Percentiles rank a stretch among this genome's conserved stretches.
Conservation (phyloP, 352 stramenopile species). For the Phytophthora capsici region DNA sequence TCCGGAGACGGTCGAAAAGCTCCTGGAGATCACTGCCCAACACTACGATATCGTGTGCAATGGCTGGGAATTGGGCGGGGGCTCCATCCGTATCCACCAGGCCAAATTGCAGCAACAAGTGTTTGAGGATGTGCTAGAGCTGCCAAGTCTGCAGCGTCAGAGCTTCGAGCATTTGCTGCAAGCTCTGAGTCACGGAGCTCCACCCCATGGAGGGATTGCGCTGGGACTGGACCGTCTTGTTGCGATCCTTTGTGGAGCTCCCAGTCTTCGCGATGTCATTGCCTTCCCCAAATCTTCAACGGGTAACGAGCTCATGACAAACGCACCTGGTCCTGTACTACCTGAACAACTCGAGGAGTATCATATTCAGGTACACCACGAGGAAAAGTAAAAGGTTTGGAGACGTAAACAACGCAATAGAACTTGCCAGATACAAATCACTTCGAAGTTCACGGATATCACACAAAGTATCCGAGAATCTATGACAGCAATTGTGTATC, state of each 20-base stretch:
- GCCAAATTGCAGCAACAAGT: slow-evolving; percentile 74
- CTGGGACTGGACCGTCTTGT: slow-evolving; percentile 88
- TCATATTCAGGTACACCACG: slow-evolving; percentile 66
- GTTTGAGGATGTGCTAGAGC: slow-evolving; percentile 79
- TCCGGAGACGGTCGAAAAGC: slow-evolving; percentile 52
- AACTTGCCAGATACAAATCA: background rate
- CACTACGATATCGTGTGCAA: slow-evolving; percentile 92
- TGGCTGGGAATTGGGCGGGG: slow-evolving; percentile 86
- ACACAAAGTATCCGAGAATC: no score
- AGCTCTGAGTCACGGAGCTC: slow-evolving; percentile 77
- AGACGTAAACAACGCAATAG: slow-evolving; percentile 8
- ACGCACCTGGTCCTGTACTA: slow-evolving; percentile 69
- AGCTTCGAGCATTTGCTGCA: slow-evolving; percentile 88
- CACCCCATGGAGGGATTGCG: slow-evolving; percentile 86
- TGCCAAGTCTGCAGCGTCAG: slow-evolving; percentile 69
- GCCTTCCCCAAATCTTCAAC: slow-evolving; percentile 91
- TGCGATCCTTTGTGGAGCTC: slow-evolving; percentile 79
- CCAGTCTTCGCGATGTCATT: slow-evolving; percentile 89
- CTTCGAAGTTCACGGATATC: no score
- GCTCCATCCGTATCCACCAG: slow-evolving; percentile 87
- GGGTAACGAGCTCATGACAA: slow-evolving; percentile 90
- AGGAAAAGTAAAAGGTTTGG: slow-evolving; percentile 26
- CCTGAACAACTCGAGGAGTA: slow-evolving; percentile 79
- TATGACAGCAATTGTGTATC: no score
- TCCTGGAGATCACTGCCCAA: slow-evolving; percentile 73